These are phyloP conservation scores for Rubroshorea leprosula DNA, from an alignment of 345 rosid species.

Conservation along the genomic window DNA sequence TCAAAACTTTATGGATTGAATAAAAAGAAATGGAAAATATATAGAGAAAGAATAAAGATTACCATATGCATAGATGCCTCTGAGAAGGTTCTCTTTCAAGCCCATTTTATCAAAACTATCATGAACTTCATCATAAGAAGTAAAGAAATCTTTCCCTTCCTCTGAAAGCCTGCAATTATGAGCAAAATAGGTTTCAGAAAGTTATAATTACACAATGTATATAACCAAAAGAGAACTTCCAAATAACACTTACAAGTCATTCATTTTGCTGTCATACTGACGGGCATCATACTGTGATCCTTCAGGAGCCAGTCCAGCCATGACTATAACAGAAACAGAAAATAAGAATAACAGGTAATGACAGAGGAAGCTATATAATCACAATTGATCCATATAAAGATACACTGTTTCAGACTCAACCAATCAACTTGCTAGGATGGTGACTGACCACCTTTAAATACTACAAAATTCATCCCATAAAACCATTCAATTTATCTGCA, in stretches of 20 bases:
- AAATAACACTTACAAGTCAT: slow-evolving; percentile 32
- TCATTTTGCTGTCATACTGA: slow-evolving; percentile 34
- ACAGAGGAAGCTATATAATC: no score
- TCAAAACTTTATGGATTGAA: not conserved
- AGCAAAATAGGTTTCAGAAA: not conserved
- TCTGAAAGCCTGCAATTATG: slow-evolving; percentile 27
- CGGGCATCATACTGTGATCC: slow-evolving; percentile 38
- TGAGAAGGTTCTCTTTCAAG: slow-evolving; percentile 38
- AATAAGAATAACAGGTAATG: not conserved
- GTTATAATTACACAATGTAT: not conserved
- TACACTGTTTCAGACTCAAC: no score
- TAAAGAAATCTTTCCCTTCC: slow-evolving; percentile 36
- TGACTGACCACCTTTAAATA: no score
- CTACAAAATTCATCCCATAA: no score
- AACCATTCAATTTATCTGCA: no score
- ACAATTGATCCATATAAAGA: no score
- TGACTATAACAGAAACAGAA: slow-evolving; percentile 17
- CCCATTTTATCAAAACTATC: slow-evolving; percentile 49
- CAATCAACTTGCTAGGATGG: no score
- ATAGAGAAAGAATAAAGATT: not conserved
- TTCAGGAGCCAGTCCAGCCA: slow-evolving; percentile 38
- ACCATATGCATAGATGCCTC: slow-evolving; percentile 49
- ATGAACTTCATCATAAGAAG: slow-evolving; percentile 34
- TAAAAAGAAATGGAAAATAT: not conserved
- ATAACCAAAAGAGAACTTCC: not conserved